Conservation (phyloP, 2,329 filamentous ascomycete genomes). For the Colletotrichum tofieldiae region DNA sequence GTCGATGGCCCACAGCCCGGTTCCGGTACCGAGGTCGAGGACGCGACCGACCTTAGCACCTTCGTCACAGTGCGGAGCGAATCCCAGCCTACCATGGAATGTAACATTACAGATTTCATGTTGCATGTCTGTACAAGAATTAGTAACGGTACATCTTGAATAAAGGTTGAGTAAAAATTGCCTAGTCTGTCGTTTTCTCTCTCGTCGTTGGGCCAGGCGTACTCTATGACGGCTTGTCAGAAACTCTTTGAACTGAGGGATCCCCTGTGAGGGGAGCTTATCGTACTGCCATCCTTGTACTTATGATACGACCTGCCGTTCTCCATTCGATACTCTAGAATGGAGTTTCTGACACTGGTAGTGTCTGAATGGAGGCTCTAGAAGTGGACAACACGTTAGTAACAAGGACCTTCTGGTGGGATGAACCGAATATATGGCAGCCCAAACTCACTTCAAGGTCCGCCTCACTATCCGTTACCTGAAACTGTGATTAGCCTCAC, state of each 20-base stretch:
- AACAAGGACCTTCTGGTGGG: not conserved
- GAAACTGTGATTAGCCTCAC: not conserved
- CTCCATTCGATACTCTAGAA: not conserved
- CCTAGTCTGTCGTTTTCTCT: constrained; percentile 33
- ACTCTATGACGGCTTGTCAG: constrained; percentile 27
- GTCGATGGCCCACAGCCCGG: constrained; percentile 1
- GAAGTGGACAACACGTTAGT: not conserved
- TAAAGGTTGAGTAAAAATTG: not conserved
- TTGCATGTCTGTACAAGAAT: constrained; percentile 44
- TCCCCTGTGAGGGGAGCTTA: not conserved
- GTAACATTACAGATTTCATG: constrained; percentile 47
- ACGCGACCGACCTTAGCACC: not conserved
- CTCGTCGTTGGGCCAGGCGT: constrained; percentile 47
- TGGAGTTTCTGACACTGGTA: not conserved
- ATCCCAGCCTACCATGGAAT: constrained; percentile 43
- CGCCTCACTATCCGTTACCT: not conserved
- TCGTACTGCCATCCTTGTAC: constrained; percentile 13
- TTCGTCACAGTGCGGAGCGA: not conserved
- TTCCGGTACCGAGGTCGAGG: not conserved
- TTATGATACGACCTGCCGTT: constrained; percentile 9
- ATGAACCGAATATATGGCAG: not conserved
- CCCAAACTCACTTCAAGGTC: not conserved
- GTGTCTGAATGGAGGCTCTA: not conserved
- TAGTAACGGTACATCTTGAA: not conserved
- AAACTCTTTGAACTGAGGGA: not conserved